phyloP scores from a whole-genome alignment of 108 stramenopile genomes.

The Bacterosira constricta region DNA sequence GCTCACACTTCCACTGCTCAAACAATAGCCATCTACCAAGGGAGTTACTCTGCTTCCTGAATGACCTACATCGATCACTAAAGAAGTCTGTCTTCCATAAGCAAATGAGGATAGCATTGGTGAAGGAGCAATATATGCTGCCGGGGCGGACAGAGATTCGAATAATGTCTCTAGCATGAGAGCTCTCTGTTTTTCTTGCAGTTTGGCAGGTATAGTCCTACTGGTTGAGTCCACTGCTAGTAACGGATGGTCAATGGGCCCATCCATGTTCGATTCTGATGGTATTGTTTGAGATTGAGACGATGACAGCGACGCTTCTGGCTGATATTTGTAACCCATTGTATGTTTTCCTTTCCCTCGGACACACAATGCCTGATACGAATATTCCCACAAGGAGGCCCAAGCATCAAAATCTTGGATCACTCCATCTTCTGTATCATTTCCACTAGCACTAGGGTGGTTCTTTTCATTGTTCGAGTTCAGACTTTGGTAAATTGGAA shows the following conservation, averaged over 20 bases:
- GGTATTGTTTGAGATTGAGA: conserved; percentile 1
- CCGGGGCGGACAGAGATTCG: conserved; percentile 75
- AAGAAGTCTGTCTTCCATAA: conserved; percentile 75
- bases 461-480: conserved; percentile 41
- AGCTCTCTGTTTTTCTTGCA: conserved; percentile 52
- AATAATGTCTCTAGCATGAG: conserved; percentile 70
- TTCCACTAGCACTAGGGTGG: conserved; percentile 45
- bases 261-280: neutral
- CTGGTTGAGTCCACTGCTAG: conserved; percentile 37
- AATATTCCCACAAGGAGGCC: conserved; percentile 67
- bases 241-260: conserved; percentile 43
- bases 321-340: conserved; percentile 44
- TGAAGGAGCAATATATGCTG: conserved; percentile 73
- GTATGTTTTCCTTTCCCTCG: conserved; percentile 73
- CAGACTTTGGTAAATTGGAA: conserved; percentile 41
- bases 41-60: conserved; percentile 76
- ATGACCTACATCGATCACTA: conserved; percentile 81
- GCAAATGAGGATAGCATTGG: conserved; percentile 86
- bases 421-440: conserved; percentile 55
- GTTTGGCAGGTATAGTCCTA: conserved; percentile 1
- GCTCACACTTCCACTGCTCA: conserved; percentile 66
- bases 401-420: conserved; percentile 76
- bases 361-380: conserved; percentile 62
- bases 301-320: neutral
- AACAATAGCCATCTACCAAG: conserved; percentile 77